Conservation (phyloP, 371 early-diverging fungal genomes). For the Capillidium heterosporum region DNA sequence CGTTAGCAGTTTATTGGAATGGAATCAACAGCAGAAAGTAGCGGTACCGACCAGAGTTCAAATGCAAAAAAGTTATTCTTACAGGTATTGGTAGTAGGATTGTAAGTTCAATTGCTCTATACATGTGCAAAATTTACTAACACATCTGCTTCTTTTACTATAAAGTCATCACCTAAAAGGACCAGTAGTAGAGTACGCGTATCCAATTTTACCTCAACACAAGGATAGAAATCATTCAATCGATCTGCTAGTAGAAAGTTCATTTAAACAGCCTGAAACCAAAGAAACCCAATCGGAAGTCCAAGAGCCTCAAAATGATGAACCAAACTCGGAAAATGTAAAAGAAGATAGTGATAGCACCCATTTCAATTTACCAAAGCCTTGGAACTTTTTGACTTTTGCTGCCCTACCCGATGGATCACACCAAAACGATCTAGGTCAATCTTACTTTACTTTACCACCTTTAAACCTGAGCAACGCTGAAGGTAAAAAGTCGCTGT, state of each 20-base stretch:
- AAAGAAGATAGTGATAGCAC: not conserved
- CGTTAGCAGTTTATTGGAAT: too few species aligned
- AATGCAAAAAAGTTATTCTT: too few species aligned
- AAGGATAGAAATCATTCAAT: not conserved
- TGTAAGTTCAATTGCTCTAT: not conserved
- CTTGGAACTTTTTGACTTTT: not conserved
- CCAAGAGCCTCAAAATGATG: not conserved
- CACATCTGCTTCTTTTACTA: not conserved
- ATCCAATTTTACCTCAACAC: not conserved
- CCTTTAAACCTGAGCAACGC: not conserved
- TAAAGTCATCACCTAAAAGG: slow-evolving; percentile 2
- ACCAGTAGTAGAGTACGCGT: not conserved
- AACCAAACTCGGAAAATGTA: not conserved
- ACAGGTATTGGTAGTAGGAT: slow-evolving; percentile 1
- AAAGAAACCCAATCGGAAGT: not conserved
- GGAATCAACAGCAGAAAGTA: too few species aligned
- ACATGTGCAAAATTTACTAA: not conserved
- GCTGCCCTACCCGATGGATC: slow-evolving; percentile 4
- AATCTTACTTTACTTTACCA: not conserved
- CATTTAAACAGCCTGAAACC: not conserved
- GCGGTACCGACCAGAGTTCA: too few species aligned
- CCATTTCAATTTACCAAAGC: not conserved
- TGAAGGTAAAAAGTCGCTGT: not conserved
- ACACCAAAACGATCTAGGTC: not conserved
- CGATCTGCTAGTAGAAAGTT: not conserved